These are phyloP conservation scores for Aaosphaeria pasadenensis DNA, from an alignment of 2,329 filamentous ascomycete genomes.

Conservation along the genomic window DNA sequence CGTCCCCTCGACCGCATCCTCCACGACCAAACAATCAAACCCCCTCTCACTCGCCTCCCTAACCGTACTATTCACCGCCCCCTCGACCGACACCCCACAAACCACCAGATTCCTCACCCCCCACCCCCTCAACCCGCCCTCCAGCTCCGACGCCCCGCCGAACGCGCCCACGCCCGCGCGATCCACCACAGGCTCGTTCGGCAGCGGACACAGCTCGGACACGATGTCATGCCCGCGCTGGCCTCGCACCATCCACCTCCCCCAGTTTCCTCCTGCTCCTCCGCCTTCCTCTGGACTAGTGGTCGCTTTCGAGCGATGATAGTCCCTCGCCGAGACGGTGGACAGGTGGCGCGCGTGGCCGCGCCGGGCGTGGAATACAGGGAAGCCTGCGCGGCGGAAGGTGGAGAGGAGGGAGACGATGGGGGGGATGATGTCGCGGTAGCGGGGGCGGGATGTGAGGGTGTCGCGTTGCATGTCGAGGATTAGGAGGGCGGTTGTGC, in stretches of 20 bases:
- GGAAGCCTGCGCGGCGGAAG: constrained; percentile 41
- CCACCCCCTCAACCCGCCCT: constrained; percentile 49
- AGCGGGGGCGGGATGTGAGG: constrained; percentile 41
- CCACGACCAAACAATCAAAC: constrained; percentile 52
- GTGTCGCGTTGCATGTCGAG: constrained; percentile 59
- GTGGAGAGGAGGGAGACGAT: constrained; percentile 40
- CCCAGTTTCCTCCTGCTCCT: constrained; percentile 52
- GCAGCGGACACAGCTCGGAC: constrained; percentile 49
- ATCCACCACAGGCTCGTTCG: constrained; percentile 51
- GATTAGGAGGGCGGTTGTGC: constrained; percentile 51
- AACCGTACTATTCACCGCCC: constrained; percentile 55
- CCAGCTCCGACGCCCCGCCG: constrained; percentile 51
- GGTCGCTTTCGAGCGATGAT: constrained; percentile 53
- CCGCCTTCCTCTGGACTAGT: constrained; percentile 1
- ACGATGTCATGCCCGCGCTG: constrained; percentile 58
- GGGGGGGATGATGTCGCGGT: constrained; percentile 44
- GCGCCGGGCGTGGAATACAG: constrained; percentile 52
- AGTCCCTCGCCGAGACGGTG: constrained; percentile 55
- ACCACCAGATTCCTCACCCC: constrained; percentile 53
- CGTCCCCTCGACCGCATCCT: constrained; percentile 43
- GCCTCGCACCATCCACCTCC: constrained; percentile 57
- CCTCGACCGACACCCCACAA: constrained; percentile 55
- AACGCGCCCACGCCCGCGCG: constrained; percentile 56
- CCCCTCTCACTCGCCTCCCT: constrained; percentile 56
- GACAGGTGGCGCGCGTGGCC: constrained; percentile 55